These are phyloP conservation scores for Ophiostoma australiae DNA, from an alignment of 2,329 filamentous ascomycete genomes.

Conservation along the genomic window DNA sequence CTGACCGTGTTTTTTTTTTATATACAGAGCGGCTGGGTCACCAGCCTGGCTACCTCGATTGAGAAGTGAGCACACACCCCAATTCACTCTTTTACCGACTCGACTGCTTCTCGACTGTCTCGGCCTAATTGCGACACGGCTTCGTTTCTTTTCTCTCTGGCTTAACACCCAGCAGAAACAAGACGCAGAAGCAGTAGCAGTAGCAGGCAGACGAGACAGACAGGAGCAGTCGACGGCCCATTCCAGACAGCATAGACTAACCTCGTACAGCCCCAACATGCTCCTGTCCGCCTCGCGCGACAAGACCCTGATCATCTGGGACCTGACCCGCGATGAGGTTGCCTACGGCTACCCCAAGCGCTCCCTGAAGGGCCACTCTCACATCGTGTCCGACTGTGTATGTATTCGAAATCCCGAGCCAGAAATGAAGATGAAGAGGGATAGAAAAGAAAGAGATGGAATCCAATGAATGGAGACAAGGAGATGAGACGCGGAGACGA, in stretches of 20 bases:
- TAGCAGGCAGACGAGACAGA: neutral
- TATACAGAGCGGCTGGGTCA: slow-evolving; percentile 87
- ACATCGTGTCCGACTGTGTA: slow-evolving; percentile 99
- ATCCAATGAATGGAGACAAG: neutral
- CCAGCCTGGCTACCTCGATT: slow-evolving; percentile 94
- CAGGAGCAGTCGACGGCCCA: slow-evolving; percentile 15
- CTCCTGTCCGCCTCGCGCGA: slow-evolving; percentile 95
- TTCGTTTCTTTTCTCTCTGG: neutral
- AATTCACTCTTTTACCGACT: neutral
- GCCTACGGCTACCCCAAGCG: slow-evolving; percentile 99
- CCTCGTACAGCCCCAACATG: slow-evolving; percentile 83
- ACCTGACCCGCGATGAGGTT: slow-evolving; percentile 96
- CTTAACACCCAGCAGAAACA: neutral
- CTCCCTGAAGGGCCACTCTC: slow-evolving; percentile 96
- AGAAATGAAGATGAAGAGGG: neutral
- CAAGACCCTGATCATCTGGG: slow-evolving; percentile 99
- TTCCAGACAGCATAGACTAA: slow-evolving; percentile 27
- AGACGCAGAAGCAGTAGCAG: neutral
- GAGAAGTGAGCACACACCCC: slow-evolving; percentile 71
- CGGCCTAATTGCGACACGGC: neutral
- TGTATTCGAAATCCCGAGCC: slow-evolving; percentile 39
- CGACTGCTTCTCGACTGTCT: slow-evolving; percentile 4
- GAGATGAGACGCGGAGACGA: neutral
- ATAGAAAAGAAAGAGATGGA: neutral
- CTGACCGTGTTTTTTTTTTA: slow-evolving; percentile 26